These are phyloP conservation scores for Martiniozyma abietophila DNA, from an alignment of 805 yeast genomes.

Conservation along the genomic window DNA sequence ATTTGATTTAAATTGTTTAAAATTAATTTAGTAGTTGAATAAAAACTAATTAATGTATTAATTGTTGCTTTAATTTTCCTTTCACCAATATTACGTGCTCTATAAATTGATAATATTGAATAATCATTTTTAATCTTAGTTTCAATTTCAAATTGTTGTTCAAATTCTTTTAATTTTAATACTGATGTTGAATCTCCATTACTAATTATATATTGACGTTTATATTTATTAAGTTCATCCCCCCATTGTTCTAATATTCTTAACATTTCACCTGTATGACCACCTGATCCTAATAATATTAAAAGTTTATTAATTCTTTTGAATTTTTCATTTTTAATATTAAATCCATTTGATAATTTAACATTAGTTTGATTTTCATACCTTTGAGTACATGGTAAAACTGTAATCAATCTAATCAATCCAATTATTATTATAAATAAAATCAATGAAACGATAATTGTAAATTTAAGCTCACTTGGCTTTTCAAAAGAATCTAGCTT, in stretches of 20 bases:
- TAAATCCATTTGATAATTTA: too few species aligned
- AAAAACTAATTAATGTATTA: conserved; percentile 27
- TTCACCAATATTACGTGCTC: conserved; percentile 33
- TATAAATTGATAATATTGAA: conserved; percentile 21
- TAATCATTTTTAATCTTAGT: conserved; percentile 16
- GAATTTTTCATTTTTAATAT: neutral
- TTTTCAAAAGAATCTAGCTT: neutral
- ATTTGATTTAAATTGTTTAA: conserved; percentile 1
- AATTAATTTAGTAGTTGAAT: conserved; percentile 14
- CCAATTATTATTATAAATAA: conserved; percentile 7
- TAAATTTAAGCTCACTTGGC: conserved; percentile 10
- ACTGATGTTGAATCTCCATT: conserved; percentile 39
- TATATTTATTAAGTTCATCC: conserved; percentile 18
- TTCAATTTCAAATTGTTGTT: conserved; percentile 17
- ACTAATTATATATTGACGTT: conserved; percentile 28
- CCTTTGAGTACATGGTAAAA: conserved; percentile 18
- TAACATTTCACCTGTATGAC: conserved; percentile 96
- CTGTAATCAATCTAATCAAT: conserved; percentile 13
- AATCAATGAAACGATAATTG: conserved; percentile 10
- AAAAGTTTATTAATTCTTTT: conserved; percentile 25
- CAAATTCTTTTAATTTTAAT: conserved; percentile 30
- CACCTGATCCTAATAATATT: conserved; percentile 88
- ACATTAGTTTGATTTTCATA: conserved; percentile 1
- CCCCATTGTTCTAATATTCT: conserved; percentile 40
- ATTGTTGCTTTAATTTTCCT: conserved; percentile 22